These are phyloP conservation scores for Selenicereus undatus DNA, from an alignment of 148 eudicot genomes.

Conservation along the genomic window DNA sequence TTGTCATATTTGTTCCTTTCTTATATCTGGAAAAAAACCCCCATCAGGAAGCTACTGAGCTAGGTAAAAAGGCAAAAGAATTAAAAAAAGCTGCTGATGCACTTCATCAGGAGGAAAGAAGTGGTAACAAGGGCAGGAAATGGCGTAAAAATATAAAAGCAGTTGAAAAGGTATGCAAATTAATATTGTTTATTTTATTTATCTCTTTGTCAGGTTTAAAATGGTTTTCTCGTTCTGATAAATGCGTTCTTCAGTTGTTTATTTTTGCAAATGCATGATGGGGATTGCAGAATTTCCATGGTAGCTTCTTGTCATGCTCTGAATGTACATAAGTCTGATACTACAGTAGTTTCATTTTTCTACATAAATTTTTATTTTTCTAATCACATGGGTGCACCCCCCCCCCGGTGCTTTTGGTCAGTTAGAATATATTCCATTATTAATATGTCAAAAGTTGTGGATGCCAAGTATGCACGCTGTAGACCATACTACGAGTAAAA, in stretches of 20 bases:
- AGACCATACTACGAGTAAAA: neutral
- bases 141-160: conserved; percentile 98
- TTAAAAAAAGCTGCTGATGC: conserved; percentile 91
- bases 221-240: neutral
- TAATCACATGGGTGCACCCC: too few species aligned
- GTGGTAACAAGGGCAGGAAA: conserved; percentile 89
- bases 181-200: neutral
- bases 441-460: neutral
- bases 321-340: neutral
- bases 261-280: neutral
- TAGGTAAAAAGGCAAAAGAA: conserved; percentile 91
- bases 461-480: neutral
- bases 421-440: neutral
- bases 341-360: too few species aligned
- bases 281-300: neutral
- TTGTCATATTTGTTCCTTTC: conserved; percentile 14
- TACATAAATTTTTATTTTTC: too few species aligned
- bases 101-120: conserved; percentile 92
- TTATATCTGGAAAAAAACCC: conserved; percentile 11
- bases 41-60: conserved; percentile 93
- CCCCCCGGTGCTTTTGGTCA: neutral
- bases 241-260: neutral
- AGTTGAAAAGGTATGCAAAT: conserved; percentile 66
- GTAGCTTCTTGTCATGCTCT: neutral
- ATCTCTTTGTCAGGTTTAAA: neutral